Conservation (phyloP, 805 yeast species). For the Dipodascus albidus region DNA sequence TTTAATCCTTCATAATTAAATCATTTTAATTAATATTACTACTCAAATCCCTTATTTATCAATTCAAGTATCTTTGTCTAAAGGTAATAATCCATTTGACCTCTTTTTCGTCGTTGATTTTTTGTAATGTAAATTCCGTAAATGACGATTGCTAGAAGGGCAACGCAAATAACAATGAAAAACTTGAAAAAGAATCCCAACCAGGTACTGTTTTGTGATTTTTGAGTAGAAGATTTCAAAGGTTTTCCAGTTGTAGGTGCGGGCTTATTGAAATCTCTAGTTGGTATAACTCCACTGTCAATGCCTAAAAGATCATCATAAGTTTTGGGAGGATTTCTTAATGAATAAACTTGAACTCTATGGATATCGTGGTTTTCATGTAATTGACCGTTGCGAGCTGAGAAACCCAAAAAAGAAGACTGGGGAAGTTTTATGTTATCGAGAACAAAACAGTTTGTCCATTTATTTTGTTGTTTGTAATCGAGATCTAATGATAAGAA, state of each 20-base stretch:
- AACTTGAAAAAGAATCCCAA: conserved; percentile 1
- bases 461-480: conserved; percentile 35
- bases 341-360: conserved; percentile 41
- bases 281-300: conserved; percentile 9
- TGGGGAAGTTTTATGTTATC: conserved; percentile 32
- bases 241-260: not conserved
- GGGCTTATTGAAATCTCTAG: not conserved
- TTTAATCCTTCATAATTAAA: not conserved
- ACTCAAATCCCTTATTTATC: not conserved
- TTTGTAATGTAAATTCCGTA: not conserved
- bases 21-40: not conserved
- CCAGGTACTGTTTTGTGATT: not conserved
- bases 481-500: conserved; percentile 56
- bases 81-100: not conserved
- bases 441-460: conserved; percentile 58
- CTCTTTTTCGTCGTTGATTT: not conserved
- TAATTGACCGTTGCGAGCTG: conserved; percentile 79
- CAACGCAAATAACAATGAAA: not conserved
- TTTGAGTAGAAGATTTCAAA: not conserved
- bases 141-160: not conserved
- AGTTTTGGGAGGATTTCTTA: conserved; percentile 23
- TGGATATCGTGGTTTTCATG: conserved; percentile 55
- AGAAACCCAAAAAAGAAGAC: conserved; percentile 57
- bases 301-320: conserved; percentile 18
- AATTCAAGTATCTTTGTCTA: not conserved